Evolutionary conservation across 148 eudicot species (phyloP).

Genomic region (Rhododendron henanense): DNA sequence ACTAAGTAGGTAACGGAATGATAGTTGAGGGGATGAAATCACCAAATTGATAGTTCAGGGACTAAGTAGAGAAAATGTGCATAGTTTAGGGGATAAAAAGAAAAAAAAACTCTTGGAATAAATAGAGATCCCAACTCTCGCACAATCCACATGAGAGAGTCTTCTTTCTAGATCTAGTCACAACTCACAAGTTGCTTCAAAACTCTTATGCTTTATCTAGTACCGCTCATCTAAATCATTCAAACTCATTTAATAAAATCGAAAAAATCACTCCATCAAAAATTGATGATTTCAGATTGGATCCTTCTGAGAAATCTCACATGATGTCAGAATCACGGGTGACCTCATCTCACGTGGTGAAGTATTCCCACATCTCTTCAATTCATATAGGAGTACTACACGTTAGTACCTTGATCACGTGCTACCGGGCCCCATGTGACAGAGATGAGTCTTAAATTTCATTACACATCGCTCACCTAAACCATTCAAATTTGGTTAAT

Average conservation of each 20-base stretch:
- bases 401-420: neutral
- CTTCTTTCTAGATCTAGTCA: neutral
- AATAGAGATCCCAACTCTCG: too few species aligned
- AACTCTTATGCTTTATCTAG: too few species aligned
- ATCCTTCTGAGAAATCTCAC: neutral
- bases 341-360: neutral
- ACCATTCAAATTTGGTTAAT: neutral
- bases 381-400: neutral
- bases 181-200: neutral
- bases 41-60: too few species aligned
- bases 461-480: neutral
- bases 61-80: too few species aligned
- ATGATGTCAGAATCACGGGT: neutral
- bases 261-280: neutral
- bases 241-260: too few species aligned
- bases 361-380: neutral
- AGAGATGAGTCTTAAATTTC: neutral
- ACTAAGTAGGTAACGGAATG: too few species aligned
- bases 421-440: neutral
- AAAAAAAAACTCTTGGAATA: too few species aligned
- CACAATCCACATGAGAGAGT: too few species aligned
- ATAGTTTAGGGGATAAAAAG: too few species aligned
- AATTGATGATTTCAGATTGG: neutral
- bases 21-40: too few species aligned
- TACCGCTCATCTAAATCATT: too few species aligned